Conservation (phyloP, 345 rosid genomes). For the Arabidopsis arenosa region DNA sequence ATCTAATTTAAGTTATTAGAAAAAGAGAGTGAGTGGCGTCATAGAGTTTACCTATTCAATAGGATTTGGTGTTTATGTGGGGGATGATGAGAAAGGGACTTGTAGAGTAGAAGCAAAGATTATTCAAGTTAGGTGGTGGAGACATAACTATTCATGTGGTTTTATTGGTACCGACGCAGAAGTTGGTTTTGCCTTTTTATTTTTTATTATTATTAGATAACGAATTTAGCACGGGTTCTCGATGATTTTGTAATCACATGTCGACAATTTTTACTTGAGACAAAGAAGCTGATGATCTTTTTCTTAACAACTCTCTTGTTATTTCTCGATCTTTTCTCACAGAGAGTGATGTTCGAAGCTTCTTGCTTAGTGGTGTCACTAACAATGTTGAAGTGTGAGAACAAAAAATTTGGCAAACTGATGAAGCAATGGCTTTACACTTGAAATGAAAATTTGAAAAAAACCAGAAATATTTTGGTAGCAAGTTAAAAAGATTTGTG, state of each 20-base stretch:
- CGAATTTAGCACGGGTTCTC: conserved; percentile 38
- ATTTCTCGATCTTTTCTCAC: conserved; percentile 15
- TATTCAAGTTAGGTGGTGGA: conserved; percentile 39
- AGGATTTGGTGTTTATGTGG: conserved; percentile 38
- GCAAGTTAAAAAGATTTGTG: conserved; percentile 27
- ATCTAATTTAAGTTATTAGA: neutral
- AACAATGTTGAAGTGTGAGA: conserved; percentile 5
- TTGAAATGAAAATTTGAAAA: neutral
- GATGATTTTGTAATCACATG: conserved; percentile 33
- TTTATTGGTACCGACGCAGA: conserved; percentile 42
- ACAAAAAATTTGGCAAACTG: conserved; percentile 14
- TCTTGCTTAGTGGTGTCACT: conserved; percentile 25
- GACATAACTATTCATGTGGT: conserved; percentile 30
- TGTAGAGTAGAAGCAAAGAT: conserved; percentile 40
- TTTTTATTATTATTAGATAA: conserved; percentile 12
- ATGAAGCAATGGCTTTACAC: conserved; percentile 34
- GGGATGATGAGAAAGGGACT: conserved; percentile 40
- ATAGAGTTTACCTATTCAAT: conserved; percentile 41
- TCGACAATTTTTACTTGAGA: neutral
- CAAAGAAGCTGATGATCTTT: conserved; percentile 24
- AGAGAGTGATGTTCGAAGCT: conserved; percentile 5
- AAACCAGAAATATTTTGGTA: conserved; percentile 27
- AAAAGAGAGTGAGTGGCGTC: conserved; percentile 28
- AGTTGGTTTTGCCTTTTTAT: conserved; percentile 20
- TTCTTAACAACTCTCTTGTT: conserved; percentile 28